Evolutionary conservation across 805 yeast genomes (phyloP), one percentile per base, ranked within the genome.

Genomic region (Candida nanaspora): DNA sequence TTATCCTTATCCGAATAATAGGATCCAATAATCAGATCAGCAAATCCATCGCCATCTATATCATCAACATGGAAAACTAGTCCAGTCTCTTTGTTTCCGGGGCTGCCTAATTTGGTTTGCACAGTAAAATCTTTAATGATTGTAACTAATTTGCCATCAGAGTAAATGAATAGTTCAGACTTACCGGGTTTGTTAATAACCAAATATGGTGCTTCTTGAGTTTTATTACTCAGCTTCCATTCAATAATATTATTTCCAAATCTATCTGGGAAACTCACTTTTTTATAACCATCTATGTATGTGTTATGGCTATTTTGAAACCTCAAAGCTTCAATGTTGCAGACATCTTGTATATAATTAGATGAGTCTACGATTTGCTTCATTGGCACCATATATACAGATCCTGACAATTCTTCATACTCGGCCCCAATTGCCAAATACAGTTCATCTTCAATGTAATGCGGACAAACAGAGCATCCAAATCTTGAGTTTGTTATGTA

Each of bases 341-440:
- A n/a, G n/a, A n/a, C n/a, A n/a, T n/a, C n/a, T n/a, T n/a, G n/a
- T n/a, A n/a, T n/a, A n/a, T n/a, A n/a, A n/a, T n/a, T n/a, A n/a
- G n/a, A n/a, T n/a, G n/a, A n/a, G 6, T 20, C 33, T 6, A 30
- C 11, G n/a, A 63, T 40, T 27, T 65, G 62, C 1, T 44, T 42
- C 29, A 72, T 33, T 1, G 76, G 71, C 2, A 74, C 46, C 6
- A 74, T 47, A 46, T 72, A 74, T 0, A 72, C 64, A 0, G 75
- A 58, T 0, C 80, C 80, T 15, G 39, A 34, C 0, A 35, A 30
- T 10, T 66, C 70, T 41, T 76, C 80, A 42, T 55, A 63, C 2
- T 74, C 75, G 2, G 82, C 69, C 1, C 79, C 69, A 2, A 78
- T 62, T 0, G 80, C 82, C 6, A 76, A 35, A 11, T 73, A 65